Percentiles rank a stretch among this genome's conserved stretches.
phyloP scores from a whole-genome alignment of 176 grass and related monocot genomes.

The Oryza longistaminata region DNA sequence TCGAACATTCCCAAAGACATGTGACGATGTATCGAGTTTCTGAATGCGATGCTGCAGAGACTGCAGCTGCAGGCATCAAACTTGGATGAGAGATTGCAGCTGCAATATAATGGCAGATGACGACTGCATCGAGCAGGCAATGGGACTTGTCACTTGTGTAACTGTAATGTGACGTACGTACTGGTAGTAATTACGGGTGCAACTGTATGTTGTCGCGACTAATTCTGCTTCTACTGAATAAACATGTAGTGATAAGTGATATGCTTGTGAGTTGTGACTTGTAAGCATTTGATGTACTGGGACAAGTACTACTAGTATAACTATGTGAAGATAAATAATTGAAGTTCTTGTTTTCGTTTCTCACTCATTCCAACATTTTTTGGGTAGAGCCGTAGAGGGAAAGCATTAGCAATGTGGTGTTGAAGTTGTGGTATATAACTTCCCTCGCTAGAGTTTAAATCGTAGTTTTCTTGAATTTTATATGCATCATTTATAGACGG shows the following conservation, averaged over 20 bases:
- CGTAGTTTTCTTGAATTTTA: too few species aligned
- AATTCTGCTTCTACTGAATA: background rate
- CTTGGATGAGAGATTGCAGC: background rate
- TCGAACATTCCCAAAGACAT: slow-evolving; percentile 25
- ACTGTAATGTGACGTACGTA: background rate
- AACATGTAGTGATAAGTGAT: background rate
- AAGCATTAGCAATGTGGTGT: too few species aligned
- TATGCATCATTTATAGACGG: too few species aligned
- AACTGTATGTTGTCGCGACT: background rate
- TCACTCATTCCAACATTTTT: background rate
- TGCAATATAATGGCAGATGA: background rate
- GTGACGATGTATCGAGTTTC: background rate
- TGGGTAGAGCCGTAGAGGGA: too few species aligned
- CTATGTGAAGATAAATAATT: background rate
- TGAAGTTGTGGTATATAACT: too few species aligned
- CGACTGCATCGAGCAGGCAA: background rate
- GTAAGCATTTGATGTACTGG: background rate
- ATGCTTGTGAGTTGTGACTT: background rate
- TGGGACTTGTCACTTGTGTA: background rate
- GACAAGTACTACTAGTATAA: background rate
- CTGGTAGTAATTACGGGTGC: background rate
- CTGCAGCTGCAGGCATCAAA: background rate
- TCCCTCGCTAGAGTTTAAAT: too few species aligned
- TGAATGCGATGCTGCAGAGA: background rate
- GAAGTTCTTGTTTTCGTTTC: background rate